A percentile compares a stretch with the other conserved stretches of the same genome.
Conservation (phyloP, 225 moss, liverwort and hornwort species). For the Takakia lepidozioides region DNA sequence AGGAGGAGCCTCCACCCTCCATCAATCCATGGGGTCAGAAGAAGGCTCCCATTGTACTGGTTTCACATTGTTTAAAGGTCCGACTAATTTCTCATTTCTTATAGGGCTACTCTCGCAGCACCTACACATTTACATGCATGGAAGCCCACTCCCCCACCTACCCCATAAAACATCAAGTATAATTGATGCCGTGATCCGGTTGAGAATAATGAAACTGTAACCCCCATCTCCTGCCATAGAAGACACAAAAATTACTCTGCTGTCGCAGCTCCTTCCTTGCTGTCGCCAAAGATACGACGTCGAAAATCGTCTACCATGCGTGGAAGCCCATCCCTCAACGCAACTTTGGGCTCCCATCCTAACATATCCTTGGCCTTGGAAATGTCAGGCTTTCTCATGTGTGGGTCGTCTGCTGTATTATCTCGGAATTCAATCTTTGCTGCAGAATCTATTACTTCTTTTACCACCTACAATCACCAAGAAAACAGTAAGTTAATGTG, state of each 20-base stretch:
- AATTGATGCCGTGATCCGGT: too few species aligned
- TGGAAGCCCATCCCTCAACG: constrained; percentile 18
- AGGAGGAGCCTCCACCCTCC: too few species aligned
- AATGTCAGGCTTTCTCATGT: constrained; percentile 50
- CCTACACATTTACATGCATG: background rate
- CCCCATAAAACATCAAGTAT: background rate
- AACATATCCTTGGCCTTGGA: constrained; percentile 21
- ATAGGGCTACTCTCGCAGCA: constrained; percentile 3
- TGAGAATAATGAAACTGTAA: too few species aligned
- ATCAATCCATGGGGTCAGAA: too few species aligned
- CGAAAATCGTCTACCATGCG: constrained; percentile 23
- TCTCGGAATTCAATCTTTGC: constrained; percentile 25
- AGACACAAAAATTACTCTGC: background rate
- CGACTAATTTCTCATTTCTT: too few species aligned
- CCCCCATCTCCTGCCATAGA: background rate
- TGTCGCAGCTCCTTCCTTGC: background rate
- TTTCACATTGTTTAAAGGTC: too few species aligned
- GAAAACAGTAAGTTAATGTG: background rate
- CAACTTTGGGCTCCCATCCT: constrained; percentile 22
- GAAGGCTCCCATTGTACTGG: too few species aligned
- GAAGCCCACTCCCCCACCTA: background rate
- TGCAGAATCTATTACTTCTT: constrained; percentile 36
- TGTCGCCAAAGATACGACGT: constrained; percentile 15
- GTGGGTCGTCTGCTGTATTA: constrained; percentile 55
- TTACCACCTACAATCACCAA: constrained; percentile 53